phyloP scores from a whole-genome alignment of 106 monocot species.

The Dendrobium nobile region DNA sequence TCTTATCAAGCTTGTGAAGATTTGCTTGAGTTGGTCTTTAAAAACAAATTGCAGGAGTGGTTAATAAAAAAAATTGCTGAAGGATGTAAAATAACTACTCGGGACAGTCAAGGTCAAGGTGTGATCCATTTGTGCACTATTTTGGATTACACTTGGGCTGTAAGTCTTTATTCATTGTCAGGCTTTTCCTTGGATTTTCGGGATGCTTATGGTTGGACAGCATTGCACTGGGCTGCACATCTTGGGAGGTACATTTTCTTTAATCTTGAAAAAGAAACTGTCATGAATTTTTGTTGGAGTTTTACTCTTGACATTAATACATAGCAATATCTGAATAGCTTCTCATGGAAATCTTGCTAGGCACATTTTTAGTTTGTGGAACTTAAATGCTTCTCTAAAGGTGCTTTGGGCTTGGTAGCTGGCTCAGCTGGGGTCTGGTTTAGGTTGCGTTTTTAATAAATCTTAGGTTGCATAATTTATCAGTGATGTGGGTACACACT shows the following conservation, averaged over 20 bases:
- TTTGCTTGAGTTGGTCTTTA: constrained; percentile 64
- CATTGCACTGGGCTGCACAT: constrained; percentile 93
- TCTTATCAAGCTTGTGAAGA: constrained; percentile 8
- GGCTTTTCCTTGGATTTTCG: constrained; percentile 93
- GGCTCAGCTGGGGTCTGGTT: too few species aligned
- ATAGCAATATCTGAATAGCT: not conserved
- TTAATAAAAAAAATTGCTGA: constrained; percentile 60
- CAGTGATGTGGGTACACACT: not conserved
- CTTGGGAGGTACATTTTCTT: constrained; percentile 55
- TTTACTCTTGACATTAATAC: not conserved
- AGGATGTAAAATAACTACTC: constrained; percentile 52
- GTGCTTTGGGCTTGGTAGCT: not conserved
- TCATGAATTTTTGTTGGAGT: not conserved
- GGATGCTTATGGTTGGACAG: constrained; percentile 88
- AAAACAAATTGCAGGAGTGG: constrained; percentile 86
- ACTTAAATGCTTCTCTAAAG: not conserved
- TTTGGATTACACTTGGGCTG: constrained; percentile 75
- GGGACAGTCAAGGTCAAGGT: constrained; percentile 75
- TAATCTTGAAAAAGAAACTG: not conserved
- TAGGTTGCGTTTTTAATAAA: not conserved
- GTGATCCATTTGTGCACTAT: constrained; percentile 85
- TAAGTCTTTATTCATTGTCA: constrained; percentile 52
- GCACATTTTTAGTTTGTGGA: not conserved
- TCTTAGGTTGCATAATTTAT: not conserved
- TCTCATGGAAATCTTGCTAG: too few species aligned